A percentile compares a stretch with the other conserved stretches of the same genome.
Evolutionary conservation across 495 filamentous ascomycete species (phyloP).

Genomic region (Aspergillus coremiiformis): DNA sequence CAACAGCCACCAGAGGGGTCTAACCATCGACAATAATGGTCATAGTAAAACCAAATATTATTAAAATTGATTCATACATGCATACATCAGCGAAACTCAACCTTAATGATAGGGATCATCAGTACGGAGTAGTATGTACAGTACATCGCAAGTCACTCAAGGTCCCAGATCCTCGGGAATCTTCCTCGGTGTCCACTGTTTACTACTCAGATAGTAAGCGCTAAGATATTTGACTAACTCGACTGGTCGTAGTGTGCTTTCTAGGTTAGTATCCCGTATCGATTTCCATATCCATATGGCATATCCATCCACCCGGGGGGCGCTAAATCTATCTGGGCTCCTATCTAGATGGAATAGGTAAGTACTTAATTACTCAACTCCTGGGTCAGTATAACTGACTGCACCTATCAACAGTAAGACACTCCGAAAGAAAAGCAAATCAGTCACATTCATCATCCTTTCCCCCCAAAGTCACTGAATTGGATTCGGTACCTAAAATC

Average conservation of each 20-base stretch:
- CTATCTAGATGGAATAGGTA: too few species aligned
- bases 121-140: too few species aligned
- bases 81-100: conserved; percentile 5
- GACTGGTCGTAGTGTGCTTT: background rate
- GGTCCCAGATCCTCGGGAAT: conserved; percentile 17
- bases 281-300: too few species aligned
- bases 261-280: background rate
- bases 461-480: background rate
- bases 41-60: background rate
- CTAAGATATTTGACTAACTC: background rate
- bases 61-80: background rate
- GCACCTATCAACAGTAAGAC: too few species aligned
- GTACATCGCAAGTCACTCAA: conserved; percentile 7
- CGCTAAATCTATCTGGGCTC: background rate
- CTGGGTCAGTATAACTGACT: too few species aligned
- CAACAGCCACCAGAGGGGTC: background rate
- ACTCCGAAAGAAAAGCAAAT: too few species aligned
- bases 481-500: background rate
- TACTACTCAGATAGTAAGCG: background rate
- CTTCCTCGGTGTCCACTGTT: conserved; percentile 1
- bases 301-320: background rate
- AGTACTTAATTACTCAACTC: too few species aligned
- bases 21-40: background rate
- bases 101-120: conserved; percentile 12
- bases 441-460: too few species aligned